Base-by-base conservation (phyloP, 169 alveolate genomes). In the Plasmodium vivax region DNA sequence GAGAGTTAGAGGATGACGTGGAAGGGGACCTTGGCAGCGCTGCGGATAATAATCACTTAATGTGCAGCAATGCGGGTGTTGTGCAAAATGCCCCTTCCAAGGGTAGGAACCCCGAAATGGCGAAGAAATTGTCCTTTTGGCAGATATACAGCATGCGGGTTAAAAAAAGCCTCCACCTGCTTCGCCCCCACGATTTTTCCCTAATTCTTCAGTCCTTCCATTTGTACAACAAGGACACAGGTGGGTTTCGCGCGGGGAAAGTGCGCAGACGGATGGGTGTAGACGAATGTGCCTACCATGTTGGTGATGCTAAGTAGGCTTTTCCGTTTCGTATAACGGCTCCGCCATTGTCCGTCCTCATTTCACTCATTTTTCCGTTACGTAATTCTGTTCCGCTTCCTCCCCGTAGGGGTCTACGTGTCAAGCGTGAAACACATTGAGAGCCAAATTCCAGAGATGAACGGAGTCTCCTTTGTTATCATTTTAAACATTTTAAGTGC, bases 141-240 rank as follows among this genome's bases (percentile, higher is more conserved):
- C 93, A 87, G 82, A 87, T 87, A 32, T 87, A 87, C 72, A 87
- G 93, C 27, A 75, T 87, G 43, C 56, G 93, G 47, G 93, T 87
- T 75, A 87, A 87, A 75, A 87, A 77, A 56, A 87, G 80, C 38
- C 45, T 87, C 16, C 93, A 87, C 81, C 62, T 87, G 68, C 32
- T 87, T 36, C 32, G 82, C 41, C 38, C 43, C 14, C 43, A 8
- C 27, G 93, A 87, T 75, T 87, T 87, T 30, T 74, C 93, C 7
- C 34, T 87, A 47, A 87, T 87, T 56, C 93, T 87, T 56, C 93
- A 87, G 71, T 87, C 93, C 43, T 87, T 87, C 27, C 93, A 87
- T 75, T 77, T 87, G 58, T 45, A 87, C 71, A 87, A 87, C 68
- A 87, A 87, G 80, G 93, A 87, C 62, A 87, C 93, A n/a, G 93